Evolutionary conservation across 2,329 filamentous ascomycete species (phyloP).

Genomic region (Penicillium sp.): DNA sequence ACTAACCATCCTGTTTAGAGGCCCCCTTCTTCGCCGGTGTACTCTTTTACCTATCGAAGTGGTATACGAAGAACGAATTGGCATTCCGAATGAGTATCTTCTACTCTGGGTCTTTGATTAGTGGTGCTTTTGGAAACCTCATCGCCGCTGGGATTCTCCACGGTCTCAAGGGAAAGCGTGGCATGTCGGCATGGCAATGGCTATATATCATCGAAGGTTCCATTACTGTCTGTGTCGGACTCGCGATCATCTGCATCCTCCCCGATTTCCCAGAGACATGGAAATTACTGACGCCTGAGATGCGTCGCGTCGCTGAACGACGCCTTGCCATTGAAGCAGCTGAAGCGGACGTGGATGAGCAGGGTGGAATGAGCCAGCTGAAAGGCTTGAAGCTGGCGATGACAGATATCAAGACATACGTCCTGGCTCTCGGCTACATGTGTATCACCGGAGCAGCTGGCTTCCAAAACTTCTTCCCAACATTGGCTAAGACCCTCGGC

Average conservation of each 20-base stretch:
- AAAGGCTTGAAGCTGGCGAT: conserved; percentile 55
- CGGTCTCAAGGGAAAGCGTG: conserved; percentile 38
- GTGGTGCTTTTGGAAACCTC: conserved; percentile 54
- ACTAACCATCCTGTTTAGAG: conserved; percentile 25
- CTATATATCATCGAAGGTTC: conserved; percentile 44
- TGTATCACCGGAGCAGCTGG: conserved; percentile 49
- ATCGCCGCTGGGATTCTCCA: conserved; percentile 55
- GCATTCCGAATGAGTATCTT: conserved; percentile 54
- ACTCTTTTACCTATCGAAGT: conserved; percentile 52
- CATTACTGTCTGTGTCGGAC: conserved; percentile 36
- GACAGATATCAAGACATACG: conserved; percentile 52
- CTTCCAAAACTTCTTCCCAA: conserved; percentile 61
- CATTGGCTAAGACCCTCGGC: conserved; percentile 49
- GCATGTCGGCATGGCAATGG: conserved; percentile 44
- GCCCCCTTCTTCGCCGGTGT: conserved; percentile 51
- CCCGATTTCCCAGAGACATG: conserved; percentile 51
- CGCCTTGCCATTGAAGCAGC: conserved; percentile 53
- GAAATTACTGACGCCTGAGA: conserved; percentile 44
- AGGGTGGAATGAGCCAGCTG: conserved; percentile 49
- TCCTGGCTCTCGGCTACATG: conserved; percentile 47
- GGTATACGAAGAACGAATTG: conserved; percentile 57
- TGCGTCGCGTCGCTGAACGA: conserved; percentile 49
- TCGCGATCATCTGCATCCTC: conserved; percentile 36
- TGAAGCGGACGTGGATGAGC: conserved; percentile 51
- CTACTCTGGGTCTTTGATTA: conserved; percentile 53